Evolutionary conservation across 2,329 filamentous ascomycete genomes (phyloP).

Genomic region (Neodidymelliopsis sp.): DNA sequence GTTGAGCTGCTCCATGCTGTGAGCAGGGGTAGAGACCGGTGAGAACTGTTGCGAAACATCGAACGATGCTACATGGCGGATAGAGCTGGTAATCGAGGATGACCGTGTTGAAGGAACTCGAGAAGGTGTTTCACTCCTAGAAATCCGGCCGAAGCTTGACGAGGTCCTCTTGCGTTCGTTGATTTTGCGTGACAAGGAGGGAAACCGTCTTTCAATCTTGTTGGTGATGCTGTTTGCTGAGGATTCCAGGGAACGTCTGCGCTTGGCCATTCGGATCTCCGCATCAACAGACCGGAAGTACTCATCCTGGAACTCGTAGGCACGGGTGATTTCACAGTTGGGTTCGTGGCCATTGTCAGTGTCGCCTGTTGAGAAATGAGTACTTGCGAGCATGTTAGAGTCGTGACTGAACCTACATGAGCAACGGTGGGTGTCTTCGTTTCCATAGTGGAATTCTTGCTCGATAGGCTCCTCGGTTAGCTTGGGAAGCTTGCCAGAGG

Average conservation of each 20-base stretch:
- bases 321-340: constrained; percentile 54
- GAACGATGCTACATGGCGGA: constrained; percentile 53
- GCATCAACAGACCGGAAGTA: constrained; percentile 67
- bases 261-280: constrained; percentile 65
- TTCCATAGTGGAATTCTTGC: constrained; percentile 66
- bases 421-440: constrained; percentile 61
- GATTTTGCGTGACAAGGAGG: constrained; percentile 63
- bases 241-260: constrained; percentile 66
- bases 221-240: constrained; percentile 69
- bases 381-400: constrained; percentile 18
- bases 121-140: constrained; percentile 57
- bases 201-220: constrained; percentile 69
- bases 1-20: constrained; percentile 46
- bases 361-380: constrained; percentile 60
- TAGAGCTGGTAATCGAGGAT: constrained; percentile 75
- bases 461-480: constrained; percentile 84
- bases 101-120: constrained; percentile 74
- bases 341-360: constrained; percentile 64
- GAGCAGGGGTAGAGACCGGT: constrained; percentile 30
- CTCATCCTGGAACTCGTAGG: constrained; percentile 69
- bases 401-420: constrained; percentile 68
- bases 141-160: constrained; percentile 41
- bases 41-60: constrained; percentile 46
- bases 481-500: constrained; percentile 75
- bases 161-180: constrained; percentile 55